Evolutionary conservation across 495 filamentous ascomycete genomes (phyloP), one percentile per base, ranked within the genome.

Genomic region (Penicillium psychrofluorescens): DNA sequence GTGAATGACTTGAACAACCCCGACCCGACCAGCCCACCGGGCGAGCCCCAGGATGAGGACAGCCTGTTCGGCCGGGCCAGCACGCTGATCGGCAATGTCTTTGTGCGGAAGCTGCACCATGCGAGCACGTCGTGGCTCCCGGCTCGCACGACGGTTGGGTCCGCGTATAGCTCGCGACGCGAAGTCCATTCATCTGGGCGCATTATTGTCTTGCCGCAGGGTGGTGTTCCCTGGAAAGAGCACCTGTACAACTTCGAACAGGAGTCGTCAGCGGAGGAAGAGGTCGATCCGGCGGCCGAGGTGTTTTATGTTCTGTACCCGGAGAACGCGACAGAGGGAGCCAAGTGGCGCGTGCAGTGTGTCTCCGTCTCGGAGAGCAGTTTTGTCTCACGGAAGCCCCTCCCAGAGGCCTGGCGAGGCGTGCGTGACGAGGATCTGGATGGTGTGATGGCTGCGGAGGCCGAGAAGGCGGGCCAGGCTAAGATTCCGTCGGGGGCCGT

Each of bases 301-400:
- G 79, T 88, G 6, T 64, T 63, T 51, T 97, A 95, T 63, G 91
- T 94, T n/a, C 73, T 97, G 1, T 98, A 96, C 68, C 82, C 88
- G 1, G 94, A 98, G 71, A 83, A 72, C 49, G 71, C 76, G 5
- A 64, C 68, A 3, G 73, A 79, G 38, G 86, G 76, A 29, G 67
- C 83, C 40, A 91, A 88, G 64, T 98, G 92, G 92, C 82, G 92
- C 41, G 80, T 98, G 44, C 91, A 96, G 63, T 82, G 84, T 45
- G 92, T 97, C 10, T 81, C 87, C 7, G 77, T 81, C 15, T 77
- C 76, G 47, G 82, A 84, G 62, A 81, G 85, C 49, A 90, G 87
- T 44, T 98, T 97, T 59, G 74, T 87, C 64, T 95, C 86, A 61
- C 76, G 92, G 38, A 95, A 92, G 67, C 80, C 88, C 29, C 70